Percentiles rank a stretch among this genome's conserved stretches.
phyloP scores from a whole-genome alignment of 768 basidiomycete species.

The Pleurotus salmoneostramineus region DNA sequence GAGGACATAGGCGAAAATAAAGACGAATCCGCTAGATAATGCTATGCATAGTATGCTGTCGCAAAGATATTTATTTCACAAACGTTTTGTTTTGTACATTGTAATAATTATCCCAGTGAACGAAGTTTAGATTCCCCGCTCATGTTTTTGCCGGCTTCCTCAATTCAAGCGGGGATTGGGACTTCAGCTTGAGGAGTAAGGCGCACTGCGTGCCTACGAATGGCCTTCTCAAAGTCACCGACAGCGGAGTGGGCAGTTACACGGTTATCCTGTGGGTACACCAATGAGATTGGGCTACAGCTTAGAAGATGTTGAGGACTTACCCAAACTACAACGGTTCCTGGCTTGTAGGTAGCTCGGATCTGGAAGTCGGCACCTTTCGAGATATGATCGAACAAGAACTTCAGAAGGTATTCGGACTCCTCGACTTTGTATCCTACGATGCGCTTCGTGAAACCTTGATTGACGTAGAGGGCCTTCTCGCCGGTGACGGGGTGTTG shows the following conservation, averaged over 20 bases:
- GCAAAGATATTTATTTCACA: too few relatives aligned
- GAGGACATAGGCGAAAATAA: constrained; percentile 53
- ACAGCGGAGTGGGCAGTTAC: constrained; percentile 43
- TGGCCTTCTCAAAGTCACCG: constrained; percentile 30
- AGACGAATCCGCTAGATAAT: too few relatives aligned
- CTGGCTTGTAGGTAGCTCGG: constrained; percentile 44
- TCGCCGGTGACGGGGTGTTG: constrained; percentile 63
- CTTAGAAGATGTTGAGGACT: constrained; percentile 9
- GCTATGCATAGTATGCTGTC: too few relatives aligned
- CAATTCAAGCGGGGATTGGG: constrained; percentile 26
- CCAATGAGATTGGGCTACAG: neutral
- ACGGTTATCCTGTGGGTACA: constrained; percentile 34
- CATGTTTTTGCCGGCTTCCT: too few relatives aligned
- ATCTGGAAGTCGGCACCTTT: constrained; percentile 50
- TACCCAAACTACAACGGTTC: constrained; percentile 57
- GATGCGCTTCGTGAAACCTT: constrained; percentile 49
- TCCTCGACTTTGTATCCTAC: constrained; percentile 54
- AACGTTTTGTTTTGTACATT: too few relatives aligned
- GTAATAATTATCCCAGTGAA: too few relatives aligned
- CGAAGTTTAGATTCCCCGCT: too few relatives aligned
- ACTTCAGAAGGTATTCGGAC: constrained; percentile 50
- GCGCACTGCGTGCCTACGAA: constrained; percentile 41
- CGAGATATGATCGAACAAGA: constrained; percentile 49
- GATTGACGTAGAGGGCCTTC: constrained; percentile 57
- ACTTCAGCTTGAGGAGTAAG: constrained; percentile 48